These are phyloP conservation scores for Melampsora occidentalis DNA, from an alignment of 1,284 basidiomycete genomes.

Conservation along the genomic window DNA sequence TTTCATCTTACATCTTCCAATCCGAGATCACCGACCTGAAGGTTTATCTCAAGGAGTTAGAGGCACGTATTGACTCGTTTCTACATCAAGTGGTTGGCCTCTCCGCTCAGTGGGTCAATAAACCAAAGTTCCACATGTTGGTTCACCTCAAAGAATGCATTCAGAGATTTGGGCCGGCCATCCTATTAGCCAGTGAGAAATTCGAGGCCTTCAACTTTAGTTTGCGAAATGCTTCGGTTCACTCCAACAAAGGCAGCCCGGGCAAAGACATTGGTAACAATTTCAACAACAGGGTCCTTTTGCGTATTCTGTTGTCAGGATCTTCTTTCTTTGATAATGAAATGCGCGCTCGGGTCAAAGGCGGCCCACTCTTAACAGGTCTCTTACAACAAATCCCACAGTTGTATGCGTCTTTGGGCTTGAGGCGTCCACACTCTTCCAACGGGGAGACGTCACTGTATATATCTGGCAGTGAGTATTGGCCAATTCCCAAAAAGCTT, in stretches of 20 bases:
- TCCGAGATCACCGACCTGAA: constrained; percentile 53
- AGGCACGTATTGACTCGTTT: not conserved
- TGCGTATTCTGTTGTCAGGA: too few relatives aligned
- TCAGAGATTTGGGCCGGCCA: constrained; percentile 9
- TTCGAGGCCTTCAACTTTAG: constrained; percentile 21
- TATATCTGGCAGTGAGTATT: too few relatives aligned
- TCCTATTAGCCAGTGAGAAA: constrained; percentile 23
- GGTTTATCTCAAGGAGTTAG: constrained; percentile 50
- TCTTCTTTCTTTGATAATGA: too few relatives aligned
- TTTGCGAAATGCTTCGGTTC: constrained; percentile 1
- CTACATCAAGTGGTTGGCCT: not conserved
- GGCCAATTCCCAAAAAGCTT: too few relatives aligned
- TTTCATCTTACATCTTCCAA: constrained; percentile 55
- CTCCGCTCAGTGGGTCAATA: not conserved
- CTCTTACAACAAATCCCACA: too few relatives aligned
- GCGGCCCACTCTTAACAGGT: too few relatives aligned
- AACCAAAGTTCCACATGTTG: constrained; percentile 35
- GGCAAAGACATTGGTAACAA: not conserved
- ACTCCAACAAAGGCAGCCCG: constrained; percentile 14
- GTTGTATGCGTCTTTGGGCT: too few relatives aligned
- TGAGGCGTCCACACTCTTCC: too few relatives aligned
- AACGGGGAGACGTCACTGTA: too few relatives aligned
- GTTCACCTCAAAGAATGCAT: constrained; percentile 14
- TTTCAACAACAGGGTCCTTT: too few relatives aligned
- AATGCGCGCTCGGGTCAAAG: too few relatives aligned